Evolutionary conservation across 2,329 filamentous ascomycete genomes (phyloP), one percentile per base, ranked within the genome.

Genomic region (Phialophora tarda): DNA sequence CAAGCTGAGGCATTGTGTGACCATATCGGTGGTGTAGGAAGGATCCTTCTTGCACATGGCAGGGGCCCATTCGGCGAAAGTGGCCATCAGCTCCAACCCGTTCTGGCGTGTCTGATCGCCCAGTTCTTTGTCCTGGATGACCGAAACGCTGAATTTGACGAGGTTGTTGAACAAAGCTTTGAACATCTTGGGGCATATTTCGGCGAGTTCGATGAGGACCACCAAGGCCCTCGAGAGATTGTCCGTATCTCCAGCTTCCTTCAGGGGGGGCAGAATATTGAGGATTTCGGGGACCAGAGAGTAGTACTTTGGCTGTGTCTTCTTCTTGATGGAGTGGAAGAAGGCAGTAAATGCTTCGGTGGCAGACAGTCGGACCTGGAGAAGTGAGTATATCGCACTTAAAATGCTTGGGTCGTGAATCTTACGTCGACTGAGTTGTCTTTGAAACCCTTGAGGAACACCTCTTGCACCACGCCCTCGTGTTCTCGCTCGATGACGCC

Each of bases 341-440:
- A 99, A 98, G 2, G 93, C 89, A 21, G 94, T 91, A 77, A 99
- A 99, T 7, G 95, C 95, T 77, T 97, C 93, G 88, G 98, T 96
- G 63, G 95, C 93, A 55, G 93, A 90, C 65, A 99, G 88, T 71
- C 93, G 91, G 65, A 99, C 94, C 87, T 94, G 38, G 54, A 56
- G 28, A 71, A 41, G 24, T 47, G 24, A 65, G 72, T 64, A 74
- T 34, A 21, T 11, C 6, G 30, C 4, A 28, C 24, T 12, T 12
- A 53, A 23, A 23, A 24, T 41, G 32, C 21, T 60, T 65, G 28
- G 65, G 50, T 60, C 23, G 34, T 44, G 70, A 48, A 71, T 53
- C 65, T 70, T 64, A 70, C 92, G 70, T 88, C 83, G 66, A 94
- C 89, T 60, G 92, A 89, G 61, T 90, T 89, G 79, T 99, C 95